Evolutionary conservation across 805 yeast species (phyloP), one percentile per base, ranked within the genome.

Genomic region (Suhomyces sp.): DNA sequence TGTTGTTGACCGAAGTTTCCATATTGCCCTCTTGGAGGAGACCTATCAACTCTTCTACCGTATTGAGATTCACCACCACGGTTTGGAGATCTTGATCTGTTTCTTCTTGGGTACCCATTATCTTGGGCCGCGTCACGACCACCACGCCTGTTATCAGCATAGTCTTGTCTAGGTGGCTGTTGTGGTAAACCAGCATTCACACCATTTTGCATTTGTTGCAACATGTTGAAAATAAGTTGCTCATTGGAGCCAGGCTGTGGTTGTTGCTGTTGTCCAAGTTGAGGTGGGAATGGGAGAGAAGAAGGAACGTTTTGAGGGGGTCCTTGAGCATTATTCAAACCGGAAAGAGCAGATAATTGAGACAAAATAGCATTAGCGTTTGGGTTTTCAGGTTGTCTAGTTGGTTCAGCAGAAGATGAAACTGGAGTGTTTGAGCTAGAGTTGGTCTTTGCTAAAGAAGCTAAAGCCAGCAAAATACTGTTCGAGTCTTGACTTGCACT

Each of bases 381-480:
- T 41, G 42, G 46, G 14, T 28, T 29, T n/a, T 40, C 43, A 9
- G 56, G 40, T 12, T 45, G 42, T 14, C 30, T 25, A 1, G 48
- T 54, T 6, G 67, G 59, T 19, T 50, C 46, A 10, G 58, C 58
- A 15, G 49, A 39, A 11, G 50, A 54, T 4, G 65, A 39, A 18
- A 50, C 38, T 18, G 58, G 56, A 25, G 65, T 58, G 14, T 64
- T 54, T 36, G 56, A 44, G 31, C 53, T 53, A 15, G 61, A 40
- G 54, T 58, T 14, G 56, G 55, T 33, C 61, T 76, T 68, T 51
- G 77, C 83, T 57, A 81, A 68, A 30, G 79, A 71, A 16, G 87
- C 85, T 35, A 81, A 66, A 15, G 86, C 87, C 67, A 79, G 83
- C 44, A 83, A 70, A 38, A 83, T 76, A 32, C 82, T 75, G 33